Evolutionary conservation across 768 basidiomycete genomes (phyloP), one percentile per base, ranked within the genome.

Genomic region (Leccinellum albellum): DNA sequence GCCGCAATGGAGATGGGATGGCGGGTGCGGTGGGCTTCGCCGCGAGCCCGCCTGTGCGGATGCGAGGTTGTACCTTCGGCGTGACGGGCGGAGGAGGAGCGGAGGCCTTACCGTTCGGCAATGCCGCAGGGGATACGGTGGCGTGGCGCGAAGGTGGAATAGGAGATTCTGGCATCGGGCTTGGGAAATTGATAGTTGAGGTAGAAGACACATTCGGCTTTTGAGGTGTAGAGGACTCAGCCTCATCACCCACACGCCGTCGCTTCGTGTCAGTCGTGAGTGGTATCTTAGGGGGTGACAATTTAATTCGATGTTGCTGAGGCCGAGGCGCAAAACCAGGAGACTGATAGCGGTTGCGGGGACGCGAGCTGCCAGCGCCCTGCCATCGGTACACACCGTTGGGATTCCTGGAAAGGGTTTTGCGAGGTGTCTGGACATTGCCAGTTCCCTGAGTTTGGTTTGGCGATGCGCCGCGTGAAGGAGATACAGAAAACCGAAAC

Each of bases 371-470:
- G 44, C 89, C 88, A 31, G 76, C 86, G n/a, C 89, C 90, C 61
- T 85, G 80, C 86, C 86, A 90, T 49, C 79, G 78, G 70, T 87
- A 87, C 32, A 74, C 66, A 21, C 89, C 89, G 66, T 91, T 92
- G 0, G 89, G 89, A 64, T 92, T 92, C 66, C 75, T 82, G 21
- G 78, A 67, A 7, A 91, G 73, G 10, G 79, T 84, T 65, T 79
- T 84, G 17, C 78, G 78, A 6, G 83, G 76, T 15, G 78, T 66
- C 35, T 72, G 73, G 6, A 15, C 24, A 37, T 55, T 54, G 31
- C 56, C 56, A 24, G 20, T 49, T 17, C 60, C 63, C 9, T 67
- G 60, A 14, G 28, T 35, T 29, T 47, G 57, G 32, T 29, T 66
- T 20, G 75, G 62, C 1, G 73, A 68, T n/a, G 64, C 57, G 50